Percentiles rank a stretch among this genome's conserved stretches.
phyloP scores from a whole-genome alignment of 2,329 filamentous ascomycete genomes.

The Zymoseptoria passerinii region DNA sequence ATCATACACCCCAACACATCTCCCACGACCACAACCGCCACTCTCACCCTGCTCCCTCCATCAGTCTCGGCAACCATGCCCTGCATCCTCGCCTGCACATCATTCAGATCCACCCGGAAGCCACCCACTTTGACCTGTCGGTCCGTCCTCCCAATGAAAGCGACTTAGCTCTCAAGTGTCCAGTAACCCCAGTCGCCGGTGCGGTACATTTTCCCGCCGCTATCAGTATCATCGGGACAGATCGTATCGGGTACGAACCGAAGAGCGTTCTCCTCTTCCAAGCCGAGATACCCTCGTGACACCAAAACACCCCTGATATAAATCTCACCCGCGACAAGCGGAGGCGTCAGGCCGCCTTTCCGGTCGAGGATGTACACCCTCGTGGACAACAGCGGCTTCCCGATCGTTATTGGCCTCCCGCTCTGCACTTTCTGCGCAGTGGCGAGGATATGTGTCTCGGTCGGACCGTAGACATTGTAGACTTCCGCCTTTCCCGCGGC shows the following conservation, averaged over 20 bases:
- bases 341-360: neutral
- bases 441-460: constrained; percentile 1
- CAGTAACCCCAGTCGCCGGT: constrained; percentile 4
- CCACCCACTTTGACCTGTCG: constrained; percentile 1
- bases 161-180: constrained; percentile 1
- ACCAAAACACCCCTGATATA: neutral
- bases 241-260: neutral
- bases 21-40: neutral
- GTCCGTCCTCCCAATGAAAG: constrained; percentile 1
- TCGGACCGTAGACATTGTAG: constrained; percentile 1
- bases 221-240: neutral
- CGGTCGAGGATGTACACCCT: constrained; percentile 1
- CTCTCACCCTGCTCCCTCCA: neutral
- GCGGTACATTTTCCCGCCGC: neutral
- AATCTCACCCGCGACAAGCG: constrained; percentile 2
- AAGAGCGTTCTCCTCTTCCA: neutral
- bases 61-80: neutral
- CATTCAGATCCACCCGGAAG: constrained; percentile 1
- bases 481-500: neutral
- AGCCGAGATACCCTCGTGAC: constrained; percentile 1
- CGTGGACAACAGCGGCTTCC: neutral
- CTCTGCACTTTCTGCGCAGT: neutral
- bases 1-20: constrained; percentile 2
- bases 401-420: neutral
- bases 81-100: constrained; percentile 1